A percentile compares a stretch with the other conserved stretches of the same genome.
phyloP scores from a whole-genome alignment of 2,329 filamentous ascomycete species.

The Huntiella moniliformis region DNA sequence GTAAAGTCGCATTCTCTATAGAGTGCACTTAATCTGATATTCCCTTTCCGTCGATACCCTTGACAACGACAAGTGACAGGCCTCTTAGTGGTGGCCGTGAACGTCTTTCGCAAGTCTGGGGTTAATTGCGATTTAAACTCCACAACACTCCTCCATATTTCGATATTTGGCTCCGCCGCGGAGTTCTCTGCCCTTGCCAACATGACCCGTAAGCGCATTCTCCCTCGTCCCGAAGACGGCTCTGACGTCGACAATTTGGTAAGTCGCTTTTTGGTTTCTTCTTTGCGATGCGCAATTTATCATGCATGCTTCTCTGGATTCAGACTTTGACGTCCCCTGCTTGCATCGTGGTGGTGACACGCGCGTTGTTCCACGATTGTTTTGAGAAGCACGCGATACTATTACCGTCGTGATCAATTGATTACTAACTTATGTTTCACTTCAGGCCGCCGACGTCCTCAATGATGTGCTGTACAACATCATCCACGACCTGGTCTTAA shows the following conservation, averaged over 20 bases:
- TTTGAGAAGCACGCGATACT: neutral
- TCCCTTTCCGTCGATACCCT: too few relatives aligned
- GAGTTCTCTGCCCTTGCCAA: neutral
- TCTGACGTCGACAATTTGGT: constrained; percentile 8
- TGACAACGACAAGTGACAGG: too few relatives aligned
- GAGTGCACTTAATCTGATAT: too few relatives aligned
- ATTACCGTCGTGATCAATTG: neutral
- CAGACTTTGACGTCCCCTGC: neutral
- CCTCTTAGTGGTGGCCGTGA: too few relatives aligned
- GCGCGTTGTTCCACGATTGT: neutral
- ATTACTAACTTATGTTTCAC: neutral
- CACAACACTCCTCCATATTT: too few relatives aligned
- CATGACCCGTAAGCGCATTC: constrained; percentile 8
- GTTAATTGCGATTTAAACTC: too few relatives aligned
- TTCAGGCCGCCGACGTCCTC: constrained; percentile 44
- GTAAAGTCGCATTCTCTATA: too few relatives aligned
- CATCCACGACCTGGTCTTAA: constrained; percentile 54
- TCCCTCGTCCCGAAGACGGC: constrained; percentile 5
- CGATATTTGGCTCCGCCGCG: too few relatives aligned
- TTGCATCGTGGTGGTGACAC: neutral
- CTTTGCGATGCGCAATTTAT: neutral
- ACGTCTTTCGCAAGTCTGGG: too few relatives aligned
- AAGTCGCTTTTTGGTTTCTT: constrained; percentile 1
- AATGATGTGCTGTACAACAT: constrained; percentile 62
- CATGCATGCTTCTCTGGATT: neutral